These are phyloP conservation scores for Paraleonurus japonicus DNA, from an alignment of 257 asterid species.

Conservation along the genomic window DNA sequence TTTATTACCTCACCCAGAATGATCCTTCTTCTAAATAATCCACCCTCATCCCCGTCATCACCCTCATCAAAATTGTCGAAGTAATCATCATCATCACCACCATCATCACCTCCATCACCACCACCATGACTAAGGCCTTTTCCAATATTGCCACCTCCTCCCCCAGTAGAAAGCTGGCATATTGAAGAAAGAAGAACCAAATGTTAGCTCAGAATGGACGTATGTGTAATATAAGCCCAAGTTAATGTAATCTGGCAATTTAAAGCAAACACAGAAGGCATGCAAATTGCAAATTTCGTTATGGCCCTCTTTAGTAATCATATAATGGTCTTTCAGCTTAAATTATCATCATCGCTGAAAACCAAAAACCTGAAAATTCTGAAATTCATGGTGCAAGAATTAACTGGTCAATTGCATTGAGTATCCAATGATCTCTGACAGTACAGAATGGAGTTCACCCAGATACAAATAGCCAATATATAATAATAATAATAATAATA, in stretches of 20 bases:
- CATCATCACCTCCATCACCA: slow-evolving; percentile 98
- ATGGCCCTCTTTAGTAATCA: neutral
- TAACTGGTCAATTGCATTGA: slow-evolving; percentile 16
- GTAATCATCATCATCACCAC: slow-evolving; percentile 99
- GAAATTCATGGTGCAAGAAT: neutral
- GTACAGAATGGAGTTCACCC: neutral
- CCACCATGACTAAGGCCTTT: slow-evolving; percentile 87
- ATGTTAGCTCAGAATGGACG: neutral
- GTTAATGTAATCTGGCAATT: neutral
- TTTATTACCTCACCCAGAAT: slow-evolving; percentile 74
- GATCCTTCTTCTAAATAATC: slow-evolving; percentile 84
- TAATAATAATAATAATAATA: neutral
- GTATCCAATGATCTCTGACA: neutral
- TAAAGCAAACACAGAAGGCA: neutral
- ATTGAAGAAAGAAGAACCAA: slow-evolving; percentile 14
- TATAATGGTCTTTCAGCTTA: neutral
- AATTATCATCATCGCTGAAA: neutral
- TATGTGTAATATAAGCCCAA: neutral
- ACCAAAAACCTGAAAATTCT: neutral
- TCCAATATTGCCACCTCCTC: slow-evolving; percentile 92
- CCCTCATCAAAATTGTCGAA: slow-evolving; percentile 95
- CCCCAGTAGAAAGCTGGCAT: slow-evolving; percentile 77
- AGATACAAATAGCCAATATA: neutral
- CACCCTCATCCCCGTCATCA: slow-evolving; percentile 96
- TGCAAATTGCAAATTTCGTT: neutral